Base-by-base conservation (phyloP, 495 filamentous ascomycete species). In the Penicillium mononematosum region DNA sequence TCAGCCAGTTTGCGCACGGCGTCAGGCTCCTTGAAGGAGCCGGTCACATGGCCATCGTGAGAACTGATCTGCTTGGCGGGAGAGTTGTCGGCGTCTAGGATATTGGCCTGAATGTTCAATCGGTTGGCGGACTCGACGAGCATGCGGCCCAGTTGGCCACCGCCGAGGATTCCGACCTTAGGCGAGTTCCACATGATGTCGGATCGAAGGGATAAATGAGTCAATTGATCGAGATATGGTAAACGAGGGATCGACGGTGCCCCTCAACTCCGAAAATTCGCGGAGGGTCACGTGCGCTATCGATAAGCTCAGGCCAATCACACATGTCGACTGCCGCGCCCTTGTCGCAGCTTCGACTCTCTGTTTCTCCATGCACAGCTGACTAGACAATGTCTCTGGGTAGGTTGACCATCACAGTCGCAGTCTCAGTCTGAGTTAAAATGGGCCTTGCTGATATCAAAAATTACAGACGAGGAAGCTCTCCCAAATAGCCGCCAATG, bases 91-190 rank as follows among this genome's bases (percentile, higher is more conserved):
- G 82, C 84, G 75, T 98, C 95, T 20, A 98, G 84, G 44, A 96
- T 76, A 45, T 87, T 83, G 52, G 90, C 80, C 56, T 88, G 81
- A 67, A 97, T 88, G 62, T 91, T 91, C 38, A 96, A 81, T 45
- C 86, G 85, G 62, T 92, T 92, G 46, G 94, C 91, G 41, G 89
- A 87, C 74, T 98, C 91, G 50, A 90, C 86, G n/a, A 97, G 81
- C 94, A 98, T 98, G 58, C 90, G 89, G 44, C 94, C 94, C 31
- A 98, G 81, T 76, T 93, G 92, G 65, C 93, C 93, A 34, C 85
- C 85, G 20, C 86, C 86, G 55, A 89, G 81, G 55, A 91, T 82
- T 58, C 88, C 87, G 49, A 91, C 73, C 61, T 75, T 78, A 44
- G 66, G 76, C 27, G 75, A 72, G 63, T 79, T 79, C 76, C 76